Conservation (phyloP, 306 rosid genomes). For the Calophaca sinica region DNA sequence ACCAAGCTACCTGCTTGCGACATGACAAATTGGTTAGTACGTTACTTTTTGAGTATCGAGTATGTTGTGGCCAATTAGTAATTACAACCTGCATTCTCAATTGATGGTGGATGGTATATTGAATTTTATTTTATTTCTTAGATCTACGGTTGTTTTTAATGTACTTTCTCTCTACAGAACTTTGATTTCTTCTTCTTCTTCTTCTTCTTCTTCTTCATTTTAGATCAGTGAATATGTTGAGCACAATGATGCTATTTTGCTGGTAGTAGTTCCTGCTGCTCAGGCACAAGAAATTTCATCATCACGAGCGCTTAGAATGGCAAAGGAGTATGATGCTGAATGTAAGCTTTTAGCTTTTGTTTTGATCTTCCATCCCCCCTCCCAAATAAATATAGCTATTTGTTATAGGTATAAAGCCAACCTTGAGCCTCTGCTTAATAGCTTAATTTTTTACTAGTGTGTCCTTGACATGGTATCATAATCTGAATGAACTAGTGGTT, state of each 20-base stretch:
- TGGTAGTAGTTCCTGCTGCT: constrained; percentile 86
- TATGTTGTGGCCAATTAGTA: constrained; percentile 13
- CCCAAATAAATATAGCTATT: constrained; percentile 1
- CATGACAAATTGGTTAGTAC: constrained; percentile 82
- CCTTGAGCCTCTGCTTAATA: constrained; percentile 10
- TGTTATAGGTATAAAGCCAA: constrained; percentile 5
- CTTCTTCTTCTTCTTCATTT: constrained; percentile 39
- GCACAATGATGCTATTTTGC: constrained; percentile 91
- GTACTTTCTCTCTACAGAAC: constrained; percentile 38
- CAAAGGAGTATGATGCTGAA: constrained; percentile 91
- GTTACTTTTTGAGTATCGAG: constrained; percentile 17
- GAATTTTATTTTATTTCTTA: constrained; percentile 33
- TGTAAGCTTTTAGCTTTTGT: constrained; percentile 58
- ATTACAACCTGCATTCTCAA: constrained; percentile 34
- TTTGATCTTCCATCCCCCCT: background rate
- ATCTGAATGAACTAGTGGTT: constrained; percentile 8
- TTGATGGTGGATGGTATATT: constrained; percentile 29
- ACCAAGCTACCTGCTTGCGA: too few species aligned
- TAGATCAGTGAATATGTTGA: constrained; percentile 91
- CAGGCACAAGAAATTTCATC: constrained; percentile 95
- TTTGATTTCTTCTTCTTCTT: constrained; percentile 47
- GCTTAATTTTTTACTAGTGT: constrained; percentile 5
- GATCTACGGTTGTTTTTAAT: constrained; percentile 34
- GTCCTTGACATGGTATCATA: background rate
- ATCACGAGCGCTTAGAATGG: constrained; percentile 79